phyloP scores from a whole-genome alignment of 805 yeast genomes.

The Candida namnaoensis region DNA sequence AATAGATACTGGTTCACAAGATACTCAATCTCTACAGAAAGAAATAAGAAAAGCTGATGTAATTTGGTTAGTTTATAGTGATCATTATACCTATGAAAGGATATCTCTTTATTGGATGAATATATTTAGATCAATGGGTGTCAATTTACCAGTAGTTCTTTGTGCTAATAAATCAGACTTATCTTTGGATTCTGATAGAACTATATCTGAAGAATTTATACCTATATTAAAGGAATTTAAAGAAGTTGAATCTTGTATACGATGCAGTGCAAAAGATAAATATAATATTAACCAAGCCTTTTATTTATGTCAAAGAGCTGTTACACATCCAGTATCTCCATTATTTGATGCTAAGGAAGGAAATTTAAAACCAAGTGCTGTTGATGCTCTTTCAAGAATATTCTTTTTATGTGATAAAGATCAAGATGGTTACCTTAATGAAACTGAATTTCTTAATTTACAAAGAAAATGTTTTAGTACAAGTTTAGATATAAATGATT shows the following conservation, averaged over 20 bases:
- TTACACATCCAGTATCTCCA: constrained; percentile 89
- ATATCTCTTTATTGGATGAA: constrained; percentile 93
- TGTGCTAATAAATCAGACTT: constrained; percentile 76
- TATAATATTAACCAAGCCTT: constrained; percentile 87
- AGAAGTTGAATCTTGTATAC: constrained; percentile 86
- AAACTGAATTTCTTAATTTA: constrained; percentile 56
- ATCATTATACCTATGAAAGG: constrained; percentile 90
- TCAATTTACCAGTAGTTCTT: constrained; percentile 85
- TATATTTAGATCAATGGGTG: constrained; percentile 84
- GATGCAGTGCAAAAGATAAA: constrained; percentile 80
- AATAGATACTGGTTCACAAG: constrained; percentile 73
- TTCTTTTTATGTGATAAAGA: constrained; percentile 83
- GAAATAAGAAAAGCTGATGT: constrained; percentile 85
- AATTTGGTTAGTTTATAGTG: constrained; percentile 90
- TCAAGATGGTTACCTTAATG: constrained; percentile 78
- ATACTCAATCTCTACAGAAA: constrained; percentile 47
- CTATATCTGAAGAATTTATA: constrained; percentile 69
- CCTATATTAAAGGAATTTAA: constrained; percentile 86
- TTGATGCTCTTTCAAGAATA: constrained; percentile 68
- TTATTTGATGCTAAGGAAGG: constrained; percentile 89
- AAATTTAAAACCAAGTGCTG: constrained; percentile 66
- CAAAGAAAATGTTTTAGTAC: constrained; percentile 73
- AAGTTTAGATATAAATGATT: constrained; percentile 39
- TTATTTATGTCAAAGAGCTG: constrained; percentile 88
- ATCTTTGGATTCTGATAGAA: constrained; percentile 33